A percentile compares a stretch with the other conserved stretches of the same genome.
phyloP scores from a whole-genome alignment of 805 yeast genomes.

The Vanderwaltozyma yarrowii region DNA sequence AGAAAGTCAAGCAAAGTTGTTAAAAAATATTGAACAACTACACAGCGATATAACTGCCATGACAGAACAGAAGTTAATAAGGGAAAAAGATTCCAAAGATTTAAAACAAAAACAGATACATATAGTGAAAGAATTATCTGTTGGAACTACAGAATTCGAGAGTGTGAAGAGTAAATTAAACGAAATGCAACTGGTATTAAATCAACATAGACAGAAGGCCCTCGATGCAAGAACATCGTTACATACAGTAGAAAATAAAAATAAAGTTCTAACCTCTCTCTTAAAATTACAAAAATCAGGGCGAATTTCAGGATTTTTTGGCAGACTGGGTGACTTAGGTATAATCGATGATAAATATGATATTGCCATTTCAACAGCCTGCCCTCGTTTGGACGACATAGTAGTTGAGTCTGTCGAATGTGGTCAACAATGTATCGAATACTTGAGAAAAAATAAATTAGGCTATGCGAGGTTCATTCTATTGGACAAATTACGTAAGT shows the following conservation, averaged over 20 bases:
- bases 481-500: conserved; percentile 58
- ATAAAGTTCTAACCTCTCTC: conserved; percentile 60
- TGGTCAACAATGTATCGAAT: conserved; percentile 71
- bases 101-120: conserved; percentile 40
- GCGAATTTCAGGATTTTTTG: conserved; percentile 75
- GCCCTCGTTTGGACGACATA: conserved; percentile 81
- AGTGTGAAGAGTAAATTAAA: conserved; percentile 40
- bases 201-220: conserved; percentile 47
- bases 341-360: conserved; percentile 81
- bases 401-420: conserved; percentile 75
- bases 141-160: conserved; percentile 49
- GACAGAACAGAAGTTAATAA: conserved; percentile 38
- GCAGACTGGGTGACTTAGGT: conserved; percentile 90
- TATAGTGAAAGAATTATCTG: conserved; percentile 41
- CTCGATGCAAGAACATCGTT: conserved; percentile 57
- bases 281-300: conserved; percentile 67
- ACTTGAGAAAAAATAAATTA: conserved; percentile 66
- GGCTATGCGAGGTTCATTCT: conserved; percentile 88
- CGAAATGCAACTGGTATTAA: conserved; percentile 44
- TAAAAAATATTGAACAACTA: conserved; percentile 36
- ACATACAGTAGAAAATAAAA: conserved; percentile 53
- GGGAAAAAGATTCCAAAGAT: conserved; percentile 37
- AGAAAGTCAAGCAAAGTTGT: conserved; percentile 35
- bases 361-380: conserved; percentile 90
- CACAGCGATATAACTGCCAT: conserved; percentile 36